These are phyloP conservation scores for Phaeosphaeriaceae sp. DNA, from an alignment of 2,329 filamentous ascomycete genomes.

Conservation along the genomic window DNA sequence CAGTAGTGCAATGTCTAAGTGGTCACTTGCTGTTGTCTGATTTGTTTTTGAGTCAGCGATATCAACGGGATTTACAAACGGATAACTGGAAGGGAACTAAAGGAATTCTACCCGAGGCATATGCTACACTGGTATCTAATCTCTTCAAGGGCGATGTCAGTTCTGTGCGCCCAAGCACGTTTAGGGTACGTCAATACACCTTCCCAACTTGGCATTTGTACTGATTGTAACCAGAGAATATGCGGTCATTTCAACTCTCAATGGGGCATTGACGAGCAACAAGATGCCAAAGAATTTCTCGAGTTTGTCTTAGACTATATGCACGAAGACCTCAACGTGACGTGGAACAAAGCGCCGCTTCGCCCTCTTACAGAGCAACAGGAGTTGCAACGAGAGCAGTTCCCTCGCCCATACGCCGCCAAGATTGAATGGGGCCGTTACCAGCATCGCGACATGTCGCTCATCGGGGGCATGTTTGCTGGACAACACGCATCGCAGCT, in stretches of 20 bases:
- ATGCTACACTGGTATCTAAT: constrained; percentile 65
- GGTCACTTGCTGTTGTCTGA: constrained; percentile 68
- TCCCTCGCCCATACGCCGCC: constrained; percentile 69
- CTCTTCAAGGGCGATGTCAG: constrained; percentile 66
- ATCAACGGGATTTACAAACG: constrained; percentile 63
- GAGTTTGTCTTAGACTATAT: constrained; percentile 81
- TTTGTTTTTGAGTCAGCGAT: constrained; percentile 70
- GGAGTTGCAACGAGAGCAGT: constrained; percentile 65
- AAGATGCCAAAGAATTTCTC: constrained; percentile 91
- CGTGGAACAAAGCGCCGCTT: constrained; percentile 65
- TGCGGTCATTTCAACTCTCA: constrained; percentile 68
- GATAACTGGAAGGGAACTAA: constrained; percentile 70
- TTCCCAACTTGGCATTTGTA: neutral
- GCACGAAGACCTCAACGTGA: constrained; percentile 82
- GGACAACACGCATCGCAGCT: constrained; percentile 70
- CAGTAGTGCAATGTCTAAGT: constrained; percentile 82
- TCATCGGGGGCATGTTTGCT: constrained; percentile 80
- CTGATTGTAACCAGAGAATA: constrained; percentile 55
- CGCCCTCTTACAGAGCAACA: constrained; percentile 64
- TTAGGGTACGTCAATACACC: constrained; percentile 44
- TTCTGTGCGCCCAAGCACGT: constrained; percentile 54
- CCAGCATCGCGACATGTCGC: constrained; percentile 72
- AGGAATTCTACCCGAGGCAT: constrained; percentile 67
- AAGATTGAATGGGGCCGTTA: constrained; percentile 77
- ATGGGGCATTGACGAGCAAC: constrained; percentile 78